A percentile compares a stretch with the other conserved stretches of the same genome.
Conservation (phyloP, 176 grass and related monocot species). For the Thalia dealbata region DNA sequence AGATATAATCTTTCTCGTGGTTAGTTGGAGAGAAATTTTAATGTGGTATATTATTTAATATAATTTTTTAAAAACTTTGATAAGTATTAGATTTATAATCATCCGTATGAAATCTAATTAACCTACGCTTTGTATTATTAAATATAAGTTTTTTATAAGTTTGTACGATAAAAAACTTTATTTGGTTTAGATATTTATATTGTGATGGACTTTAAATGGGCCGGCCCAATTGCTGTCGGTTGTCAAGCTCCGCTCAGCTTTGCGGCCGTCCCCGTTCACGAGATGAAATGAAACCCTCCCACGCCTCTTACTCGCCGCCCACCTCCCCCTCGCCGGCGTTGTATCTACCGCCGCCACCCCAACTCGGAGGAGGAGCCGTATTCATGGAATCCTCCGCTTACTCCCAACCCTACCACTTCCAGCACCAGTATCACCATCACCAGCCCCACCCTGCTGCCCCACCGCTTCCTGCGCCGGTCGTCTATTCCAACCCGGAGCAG, state of each 20-base stretch:
- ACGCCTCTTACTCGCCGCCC: not conserved
- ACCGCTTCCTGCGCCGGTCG: not conserved
- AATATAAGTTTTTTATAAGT: too few relatives aligned
- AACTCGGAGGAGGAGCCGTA: not conserved
- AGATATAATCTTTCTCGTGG: too few relatives aligned
- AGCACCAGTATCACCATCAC: not conserved
- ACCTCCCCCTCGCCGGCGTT: not conserved
- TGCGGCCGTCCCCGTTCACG: not conserved
- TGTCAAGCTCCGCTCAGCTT: not conserved
- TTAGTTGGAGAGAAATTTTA: too few relatives aligned
- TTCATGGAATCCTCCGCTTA: constrained; percentile 3
- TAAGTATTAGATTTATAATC: too few relatives aligned
- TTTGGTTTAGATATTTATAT: too few relatives aligned
- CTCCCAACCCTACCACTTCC: constrained; percentile 17
- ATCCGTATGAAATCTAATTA: too few relatives aligned
- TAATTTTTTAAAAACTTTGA: too few relatives aligned
- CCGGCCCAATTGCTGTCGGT: not conserved
- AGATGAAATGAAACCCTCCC: constrained; percentile 9
- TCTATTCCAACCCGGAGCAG: constrained; percentile 27
- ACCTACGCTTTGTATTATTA: too few relatives aligned
- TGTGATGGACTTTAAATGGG: too few relatives aligned
- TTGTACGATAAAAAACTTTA: too few relatives aligned
- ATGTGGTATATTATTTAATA: too few relatives aligned
- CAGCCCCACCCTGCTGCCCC: constrained; percentile 1
- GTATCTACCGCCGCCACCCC: not conserved